Conservation (phyloP, 352 stramenopile species). For the Thalassiosira sp. region DNA sequence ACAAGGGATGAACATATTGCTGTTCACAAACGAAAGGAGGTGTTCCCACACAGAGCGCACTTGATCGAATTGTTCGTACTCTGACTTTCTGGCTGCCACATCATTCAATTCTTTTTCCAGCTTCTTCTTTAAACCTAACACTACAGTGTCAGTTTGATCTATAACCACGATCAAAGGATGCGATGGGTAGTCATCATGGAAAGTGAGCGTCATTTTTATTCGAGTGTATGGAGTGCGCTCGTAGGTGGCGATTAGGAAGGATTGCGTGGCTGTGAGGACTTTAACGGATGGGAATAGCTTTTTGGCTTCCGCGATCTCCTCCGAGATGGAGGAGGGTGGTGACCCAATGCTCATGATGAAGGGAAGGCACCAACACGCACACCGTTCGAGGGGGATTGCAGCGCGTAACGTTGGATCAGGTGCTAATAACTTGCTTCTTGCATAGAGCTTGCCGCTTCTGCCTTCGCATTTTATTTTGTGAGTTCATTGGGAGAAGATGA, state of each 20-base stretch:
- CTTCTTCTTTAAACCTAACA: constrained; percentile 62
- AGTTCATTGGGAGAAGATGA: too few species aligned
- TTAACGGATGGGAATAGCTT: constrained; percentile 33
- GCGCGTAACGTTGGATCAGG: too few species aligned
- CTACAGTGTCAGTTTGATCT: constrained; percentile 37
- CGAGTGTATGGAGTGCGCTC: constrained; percentile 51
- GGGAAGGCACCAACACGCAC: too few species aligned
- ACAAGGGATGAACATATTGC: constrained; percentile 58
- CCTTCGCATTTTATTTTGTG: too few species aligned
- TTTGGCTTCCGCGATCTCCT: constrained; percentile 45
- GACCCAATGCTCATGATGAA: too few species aligned
- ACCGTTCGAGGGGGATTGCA: too few species aligned
- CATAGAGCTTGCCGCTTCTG: too few species aligned
- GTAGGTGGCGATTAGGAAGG: constrained; percentile 54
- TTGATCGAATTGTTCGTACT: constrained; percentile 35
- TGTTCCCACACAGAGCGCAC: constrained; percentile 33
- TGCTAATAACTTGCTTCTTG: too few species aligned
- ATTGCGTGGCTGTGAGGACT: constrained; percentile 35
- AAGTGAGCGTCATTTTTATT: constrained; percentile 59
- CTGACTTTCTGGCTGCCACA: constrained; percentile 13
- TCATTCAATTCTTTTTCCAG: constrained; percentile 49
- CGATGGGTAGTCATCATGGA: constrained; percentile 50
- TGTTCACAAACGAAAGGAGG: constrained; percentile 51
- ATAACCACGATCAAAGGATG: constrained; percentile 51
- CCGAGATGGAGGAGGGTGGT: constrained; percentile 19